Percentiles rank a stretch among this genome's conserved stretches.
Conservation (phyloP, 176 grass and related monocot species). For the Oryza meridionalis region DNA sequence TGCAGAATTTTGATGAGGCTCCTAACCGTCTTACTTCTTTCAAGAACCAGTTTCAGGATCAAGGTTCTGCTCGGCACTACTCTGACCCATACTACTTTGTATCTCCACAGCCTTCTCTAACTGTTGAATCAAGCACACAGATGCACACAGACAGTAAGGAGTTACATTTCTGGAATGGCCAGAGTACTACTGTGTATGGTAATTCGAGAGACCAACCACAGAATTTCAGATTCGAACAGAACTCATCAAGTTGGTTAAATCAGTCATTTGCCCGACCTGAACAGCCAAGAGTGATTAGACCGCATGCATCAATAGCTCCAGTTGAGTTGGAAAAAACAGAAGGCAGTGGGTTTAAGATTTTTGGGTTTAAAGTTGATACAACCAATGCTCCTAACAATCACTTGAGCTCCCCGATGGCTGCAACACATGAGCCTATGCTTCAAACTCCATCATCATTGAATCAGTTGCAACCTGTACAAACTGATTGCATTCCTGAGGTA, state of each 20-base stretch:
- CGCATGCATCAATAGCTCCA: slow-evolving; percentile 59
- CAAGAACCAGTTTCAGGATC: slow-evolving; percentile 55
- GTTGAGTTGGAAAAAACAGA: slow-evolving; percentile 72
- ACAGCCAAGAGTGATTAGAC: slow-evolving; percentile 57
- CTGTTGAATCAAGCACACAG: slow-evolving; percentile 55
- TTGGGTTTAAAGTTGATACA: slow-evolving; percentile 83
- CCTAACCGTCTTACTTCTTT: slow-evolving; percentile 38
- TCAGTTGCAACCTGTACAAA: slow-evolving; percentile 43
- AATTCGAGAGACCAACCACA: slow-evolving; percentile 52
- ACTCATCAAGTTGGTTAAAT: slow-evolving; percentile 60
- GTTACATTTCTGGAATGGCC: slow-evolving; percentile 43
- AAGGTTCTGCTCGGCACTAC: slow-evolving; percentile 45
- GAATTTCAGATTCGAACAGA: slow-evolving; percentile 49
- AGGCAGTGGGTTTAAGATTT: slow-evolving; percentile 73
- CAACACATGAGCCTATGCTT: slow-evolving; percentile 50
- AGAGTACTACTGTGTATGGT: slow-evolving; percentile 44
- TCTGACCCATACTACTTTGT: slow-evolving; percentile 53
- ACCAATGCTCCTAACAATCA: slow-evolving; percentile 49
- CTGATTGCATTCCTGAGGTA: slow-evolving; percentile 64
- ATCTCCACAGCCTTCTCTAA: slow-evolving; percentile 45
- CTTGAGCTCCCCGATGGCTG: slow-evolving; percentile 55
- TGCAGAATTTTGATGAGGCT: slow-evolving; percentile 63
- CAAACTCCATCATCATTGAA: slow-evolving; percentile 40
- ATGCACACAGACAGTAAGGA: slow-evolving; percentile 36
- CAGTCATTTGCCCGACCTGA: slow-evolving; percentile 43